Evolutionary conservation across 768 basidiomycete genomes (phyloP), one percentile per base, ranked within the genome.

Genomic region (Leccinum truebloodii): DNA sequence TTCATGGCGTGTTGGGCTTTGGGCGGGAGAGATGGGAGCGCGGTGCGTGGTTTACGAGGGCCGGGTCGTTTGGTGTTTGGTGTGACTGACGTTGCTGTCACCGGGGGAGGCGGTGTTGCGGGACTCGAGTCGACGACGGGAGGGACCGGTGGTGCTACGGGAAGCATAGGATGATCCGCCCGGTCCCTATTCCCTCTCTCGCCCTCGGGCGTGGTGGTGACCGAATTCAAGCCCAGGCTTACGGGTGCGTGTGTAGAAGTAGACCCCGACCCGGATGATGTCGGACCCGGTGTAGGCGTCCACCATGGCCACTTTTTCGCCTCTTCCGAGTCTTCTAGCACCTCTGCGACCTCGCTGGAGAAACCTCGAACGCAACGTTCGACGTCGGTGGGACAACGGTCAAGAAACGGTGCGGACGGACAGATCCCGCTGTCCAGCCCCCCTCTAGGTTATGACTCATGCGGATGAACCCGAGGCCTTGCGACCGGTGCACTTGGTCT

Each of bases 301-400:
- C 83, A 87, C 30, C 76, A 63, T 0, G 90, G 87, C 89, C 90
- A 94, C 70, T 83, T 83, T 68, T 81, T 86, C 3, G 91, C 91
- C 4, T 94, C 92, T 7, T 80, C 75, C 2, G 91, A 93, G 65
- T 84, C 83, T 64, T 85, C 89, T 13, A 81, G 77, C 2, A 94
- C 92, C 60, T 91, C 87, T 18, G 85, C 79, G 2, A 92, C 80
- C 71, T 93, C 87, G 54, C 92, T 94, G 70, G 49, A 24, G 41
- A 52, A n/a, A 61, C n/a, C 16, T 6, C 22, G 22, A 22, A 22
- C 46, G 12, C n/a, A 32, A 22, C 46, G n/a, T 35, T 44, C 41
- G 41, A 44, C 18, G 41, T 20, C 41, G 9, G 13, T 37, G 35
- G 35, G 35, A 37, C 35, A 37, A n/a, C n/a, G 18, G 0, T 26